These are phyloP conservation scores for Peniophora sp. DNA, from an alignment of 1,284 basidiomycete genomes.

Conservation along the genomic window DNA sequence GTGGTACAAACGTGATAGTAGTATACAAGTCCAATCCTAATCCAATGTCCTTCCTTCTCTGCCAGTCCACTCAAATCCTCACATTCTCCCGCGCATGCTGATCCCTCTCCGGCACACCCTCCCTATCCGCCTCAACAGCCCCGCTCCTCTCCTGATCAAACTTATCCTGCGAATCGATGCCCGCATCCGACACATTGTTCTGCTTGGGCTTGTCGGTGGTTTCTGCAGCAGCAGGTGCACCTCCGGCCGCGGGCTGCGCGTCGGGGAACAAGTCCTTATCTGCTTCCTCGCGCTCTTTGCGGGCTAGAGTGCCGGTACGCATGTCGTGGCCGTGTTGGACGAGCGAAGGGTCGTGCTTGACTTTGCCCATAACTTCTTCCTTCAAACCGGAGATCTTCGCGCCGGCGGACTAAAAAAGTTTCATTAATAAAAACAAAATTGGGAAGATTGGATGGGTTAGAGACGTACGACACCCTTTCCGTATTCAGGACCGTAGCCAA, in stretches of 20 bases:
- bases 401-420: conserved; percentile 26
- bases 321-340: conserved; percentile 39
- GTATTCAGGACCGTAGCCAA: conserved; percentile 33
- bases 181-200: not conserved
- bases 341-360: conserved; percentile 35
- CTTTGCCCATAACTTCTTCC: conserved; percentile 45
- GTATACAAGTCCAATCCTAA: too few species aligned
- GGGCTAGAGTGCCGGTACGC: conserved; percentile 39
- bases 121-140: not conserved
- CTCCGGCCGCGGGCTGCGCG: too few species aligned
- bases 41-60: not conserved
- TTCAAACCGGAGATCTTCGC: conserved; percentile 43
- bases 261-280: conserved; percentile 13
- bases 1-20: too few species aligned
- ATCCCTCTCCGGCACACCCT: not conserved
- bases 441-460: too few species aligned
- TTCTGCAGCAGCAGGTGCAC: too few species aligned
- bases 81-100: not conserved
- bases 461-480: conserved; percentile 22
- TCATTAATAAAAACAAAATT: not conserved
- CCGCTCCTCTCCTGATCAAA: not conserved
- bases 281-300: conserved; percentile 31
- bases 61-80: not conserved
- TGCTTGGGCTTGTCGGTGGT: too few species aligned
- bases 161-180: not conserved